Evolutionary conservation across 441 rosid species (phyloP), one percentile per base, ranked within the genome.

Genomic region (Corymbia calophylla): DNA sequence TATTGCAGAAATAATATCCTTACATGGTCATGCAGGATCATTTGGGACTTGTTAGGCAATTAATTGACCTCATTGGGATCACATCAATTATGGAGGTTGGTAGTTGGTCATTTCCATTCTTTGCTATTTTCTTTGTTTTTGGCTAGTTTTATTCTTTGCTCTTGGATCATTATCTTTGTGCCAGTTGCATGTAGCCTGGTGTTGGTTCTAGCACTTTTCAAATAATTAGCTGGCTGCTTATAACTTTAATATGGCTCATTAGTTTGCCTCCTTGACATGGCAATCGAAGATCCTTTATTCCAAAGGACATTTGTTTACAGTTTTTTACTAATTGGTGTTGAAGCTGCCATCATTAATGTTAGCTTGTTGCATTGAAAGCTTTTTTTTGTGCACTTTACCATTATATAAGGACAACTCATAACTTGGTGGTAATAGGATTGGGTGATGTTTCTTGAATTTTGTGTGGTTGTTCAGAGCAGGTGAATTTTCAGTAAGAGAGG

Each of bases 11-110:
- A 23, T 44, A 77, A 77, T 86, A 21, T 70, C 88, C 90, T 87
- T 91, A 25, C 91, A 82, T 39, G 91, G 87, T 88, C 81, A 89
- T 93, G 64, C 95, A 97, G 99, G 95, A 92, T 90, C 98, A 96
- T 93, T 97, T 93, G 91, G 96, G 94, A 91, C 94, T 97, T 91
- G 92, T 97, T 88, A 91, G 91, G 91, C 96, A 90, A 89, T 93
- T 97, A 89, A 97, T 97, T 87, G 99, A 97, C 89, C 95, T 97
- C 91, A 94, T 97, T 94, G 99, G 99, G 89, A 97, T 95, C 88
- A 97, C 99, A 58, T 97, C 99, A 64, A 93, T 97, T 87, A 95
- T 97, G 99, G 99, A 97, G 99, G 99, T 97, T 93, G 88, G 95
- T 88, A 88, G 56, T 93, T 89, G 87, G 89, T 87, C 87, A 39